Percentiles rank a stretch among this genome's conserved stretches.
Conservation (phyloP, 2,329 filamentous ascomycete genomes). For the Colletotrichum euphorbiae region DNA sequence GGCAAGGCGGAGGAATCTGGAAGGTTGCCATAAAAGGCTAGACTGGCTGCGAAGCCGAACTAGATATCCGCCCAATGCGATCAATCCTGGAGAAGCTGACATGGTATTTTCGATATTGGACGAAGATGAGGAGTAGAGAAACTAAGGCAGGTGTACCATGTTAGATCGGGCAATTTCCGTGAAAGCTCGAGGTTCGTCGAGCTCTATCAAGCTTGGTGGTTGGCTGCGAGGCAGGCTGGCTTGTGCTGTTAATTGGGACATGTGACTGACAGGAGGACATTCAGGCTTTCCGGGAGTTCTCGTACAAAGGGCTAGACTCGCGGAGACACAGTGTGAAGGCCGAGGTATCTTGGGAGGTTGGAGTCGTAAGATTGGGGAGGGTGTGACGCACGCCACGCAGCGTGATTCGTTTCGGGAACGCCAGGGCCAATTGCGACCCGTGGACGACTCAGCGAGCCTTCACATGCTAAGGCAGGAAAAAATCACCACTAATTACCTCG, state of each 20-base stretch:
- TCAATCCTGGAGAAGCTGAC: conserved; percentile 11
- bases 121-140: conserved; percentile 2
- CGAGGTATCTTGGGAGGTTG: conserved; percentile 25
- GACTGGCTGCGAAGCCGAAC: conserved; percentile 37
- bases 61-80: conserved; percentile 36
- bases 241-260: background rate
- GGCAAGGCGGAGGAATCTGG: conserved; percentile 18
- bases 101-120: background rate
- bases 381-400: conserved; percentile 31
- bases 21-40: conserved; percentile 35
- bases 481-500: conserved; percentile 19
- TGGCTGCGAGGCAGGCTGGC: conserved; percentile 1
- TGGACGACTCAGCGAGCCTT: conserved; percentile 33
- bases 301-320: conserved; percentile 19
- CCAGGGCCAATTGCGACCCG: conserved; percentile 12
- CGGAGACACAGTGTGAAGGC: conserved; percentile 13
- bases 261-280: conserved; percentile 32
- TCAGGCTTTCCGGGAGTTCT: conserved; percentile 15
- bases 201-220: conserved; percentile 8
- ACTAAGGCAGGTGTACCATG: background rate
- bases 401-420: conserved; percentile 22
- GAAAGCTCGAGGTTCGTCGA: background rate
- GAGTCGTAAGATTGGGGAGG: conserved; percentile 21
- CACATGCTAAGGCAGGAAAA: conserved; percentile 24
- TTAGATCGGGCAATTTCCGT: conserved; percentile 35